Evolutionary conservation across 169 alveolate species (phyloP), one percentile per base, ranked within the genome.

Genomic region (Eimeria maxima): DNA sequence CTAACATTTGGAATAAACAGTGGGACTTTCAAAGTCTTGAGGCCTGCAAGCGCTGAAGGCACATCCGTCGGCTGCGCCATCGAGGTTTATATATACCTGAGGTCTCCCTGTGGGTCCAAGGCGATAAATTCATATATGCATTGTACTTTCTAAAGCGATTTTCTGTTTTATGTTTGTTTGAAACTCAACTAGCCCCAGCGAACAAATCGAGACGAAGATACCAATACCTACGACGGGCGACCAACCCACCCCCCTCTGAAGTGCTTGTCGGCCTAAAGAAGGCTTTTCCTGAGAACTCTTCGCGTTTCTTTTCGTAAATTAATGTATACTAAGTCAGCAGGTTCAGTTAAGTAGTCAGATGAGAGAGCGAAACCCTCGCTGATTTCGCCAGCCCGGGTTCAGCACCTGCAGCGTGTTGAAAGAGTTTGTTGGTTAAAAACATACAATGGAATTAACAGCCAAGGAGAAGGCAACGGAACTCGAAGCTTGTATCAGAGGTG

Each of bases 401-500:
- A 8, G 63, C 63, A 53, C 63, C 63, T 53, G 63, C 63, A 53
- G 11, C 63, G 63, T 53, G 63, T 53, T 53, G 18, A 53, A 53
- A 0, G 63, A 2, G 22, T 16, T 16, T 53, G 63, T 16, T 53
- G 11, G 63, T 53, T 53, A 11, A 1, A 1, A 53, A 53, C 86
- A 27, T 20, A 74, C n/a, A 74, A 74, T 74, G 86, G 33, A 74
- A 42, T 29, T 8, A 74, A 74, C 53, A 13, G 57, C 57, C 24
- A 27, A 33, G 22, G 57, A 74, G 55, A 29, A 74, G 33, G 29
- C 55, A 33, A 18, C 86, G n/a, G 86, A 18, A 44, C 55, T 74
- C 13, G 86, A 74, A 42, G 55, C 47, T 16, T 74, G 86, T 50
- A 44, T 74, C n/a, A 8, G 86, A 74, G 86, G 86, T 74, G 44